Conservation (phyloP, 192 early-diverging fungal species). For the Mortierella hygrophila region DNA sequence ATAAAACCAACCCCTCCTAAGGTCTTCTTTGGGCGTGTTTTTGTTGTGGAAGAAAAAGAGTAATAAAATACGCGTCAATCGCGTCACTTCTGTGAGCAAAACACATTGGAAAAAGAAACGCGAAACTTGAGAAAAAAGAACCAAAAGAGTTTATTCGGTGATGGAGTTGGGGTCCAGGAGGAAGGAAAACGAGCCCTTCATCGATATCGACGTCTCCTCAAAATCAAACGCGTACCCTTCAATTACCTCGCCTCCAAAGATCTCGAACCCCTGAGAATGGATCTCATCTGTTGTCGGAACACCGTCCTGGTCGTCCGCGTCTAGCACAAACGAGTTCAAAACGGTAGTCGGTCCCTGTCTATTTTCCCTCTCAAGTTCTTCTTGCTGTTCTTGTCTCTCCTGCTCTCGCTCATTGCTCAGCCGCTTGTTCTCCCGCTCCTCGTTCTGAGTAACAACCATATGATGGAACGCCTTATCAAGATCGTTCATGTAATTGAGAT, state of each 20-base stretch:
- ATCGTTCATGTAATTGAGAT: conserved; percentile 26
- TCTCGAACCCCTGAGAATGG: neutral
- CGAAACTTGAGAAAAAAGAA: neutral
- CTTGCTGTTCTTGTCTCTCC: neutral
- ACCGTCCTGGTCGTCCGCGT: neutral
- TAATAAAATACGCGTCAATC: no score
- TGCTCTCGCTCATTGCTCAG: neutral
- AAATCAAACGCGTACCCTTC: conserved; percentile 28
- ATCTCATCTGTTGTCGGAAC: neutral
- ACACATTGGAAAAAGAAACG: neutral
- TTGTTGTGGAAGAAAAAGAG: no score
- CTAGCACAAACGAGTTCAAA: neutral
- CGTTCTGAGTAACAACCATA: conserved; percentile 35
- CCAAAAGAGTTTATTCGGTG: neutral
- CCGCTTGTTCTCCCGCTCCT: conserved; percentile 6
- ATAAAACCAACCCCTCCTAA: neutral
- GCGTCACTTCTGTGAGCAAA: neutral
- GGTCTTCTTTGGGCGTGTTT: neutral
- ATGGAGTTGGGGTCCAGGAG: neutral
- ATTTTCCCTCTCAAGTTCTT: neutral
- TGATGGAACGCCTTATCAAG: conserved; percentile 33
- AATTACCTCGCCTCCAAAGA: conserved; percentile 5
- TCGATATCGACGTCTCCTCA: conserved; percentile 16
- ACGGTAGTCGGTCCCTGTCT: neutral
- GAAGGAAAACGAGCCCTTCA: neutral